Percentiles rank a stretch among this genome's conserved stretches.
phyloP scores from a whole-genome alignment of 495 filamentous ascomycete genomes.

The Rhypophila decipiens region DNA sequence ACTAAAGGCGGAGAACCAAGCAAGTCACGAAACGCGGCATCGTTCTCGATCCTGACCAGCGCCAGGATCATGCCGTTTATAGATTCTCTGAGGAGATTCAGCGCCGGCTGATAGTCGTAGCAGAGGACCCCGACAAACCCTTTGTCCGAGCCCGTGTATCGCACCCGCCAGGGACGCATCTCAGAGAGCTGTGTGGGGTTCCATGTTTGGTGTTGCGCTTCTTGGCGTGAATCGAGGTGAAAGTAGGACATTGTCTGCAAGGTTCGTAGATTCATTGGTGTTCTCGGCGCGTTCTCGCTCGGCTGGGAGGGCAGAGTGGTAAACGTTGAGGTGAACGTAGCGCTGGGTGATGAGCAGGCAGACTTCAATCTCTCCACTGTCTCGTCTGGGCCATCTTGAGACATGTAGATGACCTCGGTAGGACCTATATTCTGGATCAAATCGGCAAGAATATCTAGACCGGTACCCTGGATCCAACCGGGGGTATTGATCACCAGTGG shows the following conservation, averaged over 20 bases:
- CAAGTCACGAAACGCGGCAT: conserved; percentile 26
- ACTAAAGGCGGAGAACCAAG: background rate
- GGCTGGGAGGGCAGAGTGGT: conserved; percentile 51
- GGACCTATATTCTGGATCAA: conserved; percentile 47
- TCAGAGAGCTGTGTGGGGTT: conserved; percentile 30
- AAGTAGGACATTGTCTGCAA: conserved; percentile 85
- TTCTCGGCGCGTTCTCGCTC: conserved; percentile 56
- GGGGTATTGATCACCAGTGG: conserved; percentile 77
- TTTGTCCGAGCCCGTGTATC: conserved; percentile 22
- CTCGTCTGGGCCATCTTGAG: conserved; percentile 59
- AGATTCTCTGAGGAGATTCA: conserved; percentile 31
- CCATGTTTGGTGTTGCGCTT: conserved; percentile 18
- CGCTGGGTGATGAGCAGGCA: no score
- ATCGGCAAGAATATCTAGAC: conserved; percentile 61
- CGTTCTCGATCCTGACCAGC: conserved; percentile 29
- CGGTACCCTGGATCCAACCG: conserved; percentile 75
- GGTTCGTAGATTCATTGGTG: conserved; percentile 59
- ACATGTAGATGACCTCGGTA: conserved; percentile 69
- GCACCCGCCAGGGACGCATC: conserved; percentile 35
- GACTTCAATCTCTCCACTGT: conserved; percentile 51
- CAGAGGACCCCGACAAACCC: conserved; percentile 38
- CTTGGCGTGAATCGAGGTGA: conserved; percentile 32
- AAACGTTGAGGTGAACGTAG: conserved; percentile 20
- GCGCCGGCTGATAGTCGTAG: conserved; percentile 40
- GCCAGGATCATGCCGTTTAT: conserved; percentile 41